Evolutionary conservation across 2,329 filamentous ascomycete species (phyloP).

Genomic region (Neofusicoccum parvum): DNA sequence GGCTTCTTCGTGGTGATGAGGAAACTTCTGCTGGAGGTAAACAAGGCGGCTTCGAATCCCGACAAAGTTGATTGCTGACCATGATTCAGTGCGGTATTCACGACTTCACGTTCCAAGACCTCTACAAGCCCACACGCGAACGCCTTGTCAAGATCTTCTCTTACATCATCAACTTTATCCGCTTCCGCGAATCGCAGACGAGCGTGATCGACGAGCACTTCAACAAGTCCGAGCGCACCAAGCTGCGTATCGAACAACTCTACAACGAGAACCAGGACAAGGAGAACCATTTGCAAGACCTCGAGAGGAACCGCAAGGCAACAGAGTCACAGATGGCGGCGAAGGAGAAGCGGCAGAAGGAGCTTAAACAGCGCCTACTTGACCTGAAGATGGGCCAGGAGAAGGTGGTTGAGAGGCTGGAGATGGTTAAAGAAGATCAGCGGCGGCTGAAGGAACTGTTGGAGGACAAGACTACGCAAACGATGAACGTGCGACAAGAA

Average conservation of each 20-base stretch:
- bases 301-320: slow-evolving; percentile 75
- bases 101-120: slow-evolving; percentile 90
- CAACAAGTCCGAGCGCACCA: slow-evolving; percentile 85
- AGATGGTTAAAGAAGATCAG: slow-evolving; percentile 81
- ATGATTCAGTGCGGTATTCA: slow-evolving; percentile 75
- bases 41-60: background rate
- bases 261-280: slow-evolving; percentile 86
- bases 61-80: background rate
- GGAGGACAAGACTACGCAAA: slow-evolving; percentile 71
- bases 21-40: slow-evolving; percentile 70
- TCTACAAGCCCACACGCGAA: slow-evolving; percentile 87
- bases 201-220: slow-evolving; percentile 88
- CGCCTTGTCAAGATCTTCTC: slow-evolving; percentile 94
- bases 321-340: slow-evolving; percentile 82
- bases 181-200: slow-evolving; percentile 93
- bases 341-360: slow-evolving; percentile 83
- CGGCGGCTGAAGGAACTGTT: slow-evolving; percentile 70
- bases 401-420: slow-evolving; percentile 77
- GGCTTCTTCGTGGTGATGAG: slow-evolving; percentile 88
- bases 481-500: slow-evolving; percentile 76
- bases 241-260: slow-evolving; percentile 82
- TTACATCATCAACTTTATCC: slow-evolving; percentile 98
- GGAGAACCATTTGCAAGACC: slow-evolving; percentile 75
- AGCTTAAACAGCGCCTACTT: slow-evolving; percentile 78
- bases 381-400: slow-evolving; percentile 83